Percentiles rank a stretch among this genome's conserved stretches.
Conservation (phyloP, 1,284 basidiomycete species). For the Sanghuangporus sanghuang region DNA sequence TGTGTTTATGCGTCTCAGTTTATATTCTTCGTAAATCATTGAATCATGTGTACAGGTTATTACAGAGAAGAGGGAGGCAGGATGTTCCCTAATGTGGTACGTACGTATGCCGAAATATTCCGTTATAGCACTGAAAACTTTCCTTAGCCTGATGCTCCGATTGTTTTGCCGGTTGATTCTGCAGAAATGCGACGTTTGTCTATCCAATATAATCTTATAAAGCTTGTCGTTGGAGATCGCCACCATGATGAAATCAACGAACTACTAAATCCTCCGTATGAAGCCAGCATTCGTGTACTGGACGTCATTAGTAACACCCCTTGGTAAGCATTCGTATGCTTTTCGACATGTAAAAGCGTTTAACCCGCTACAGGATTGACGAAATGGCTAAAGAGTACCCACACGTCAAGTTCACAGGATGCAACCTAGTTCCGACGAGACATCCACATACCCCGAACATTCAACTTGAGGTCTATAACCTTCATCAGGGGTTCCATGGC, state of each 20-base stretch:
- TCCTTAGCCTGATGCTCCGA: conserved; percentile 10
- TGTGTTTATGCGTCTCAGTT: background rate
- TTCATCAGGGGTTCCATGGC: conserved; percentile 14
- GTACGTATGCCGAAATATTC: background rate
- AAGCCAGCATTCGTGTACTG: conserved; percentile 13
- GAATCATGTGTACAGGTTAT: conserved; percentile 5
- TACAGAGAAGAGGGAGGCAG: conserved; percentile 16
- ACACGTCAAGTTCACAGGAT: conserved; percentile 17
- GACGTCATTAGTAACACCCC: conserved; percentile 16
- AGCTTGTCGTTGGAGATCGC: conserved; percentile 8
- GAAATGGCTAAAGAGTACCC: conserved; percentile 17
- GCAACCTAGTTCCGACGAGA: conserved; percentile 15
- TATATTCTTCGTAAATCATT: background rate
- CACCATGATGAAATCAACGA: conserved; percentile 11
- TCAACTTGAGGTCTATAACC: conserved; percentile 16
- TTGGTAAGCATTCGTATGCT: conserved; percentile 2
- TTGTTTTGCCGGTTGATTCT: conserved; percentile 15
- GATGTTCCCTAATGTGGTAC: conserved; percentile 15
- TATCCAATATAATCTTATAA: conserved; percentile 11
- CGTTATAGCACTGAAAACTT: background rate
- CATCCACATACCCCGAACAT: conserved; percentile 14
- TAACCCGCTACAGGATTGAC: conserved; percentile 14
- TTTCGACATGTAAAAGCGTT: background rate
- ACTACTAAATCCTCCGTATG: conserved; percentile 14
- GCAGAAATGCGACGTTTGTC: conserved; percentile 14